phyloP scores from a whole-genome alignment of 2,329 filamentous ascomycete species.

The Sporothrix protearum region DNA sequence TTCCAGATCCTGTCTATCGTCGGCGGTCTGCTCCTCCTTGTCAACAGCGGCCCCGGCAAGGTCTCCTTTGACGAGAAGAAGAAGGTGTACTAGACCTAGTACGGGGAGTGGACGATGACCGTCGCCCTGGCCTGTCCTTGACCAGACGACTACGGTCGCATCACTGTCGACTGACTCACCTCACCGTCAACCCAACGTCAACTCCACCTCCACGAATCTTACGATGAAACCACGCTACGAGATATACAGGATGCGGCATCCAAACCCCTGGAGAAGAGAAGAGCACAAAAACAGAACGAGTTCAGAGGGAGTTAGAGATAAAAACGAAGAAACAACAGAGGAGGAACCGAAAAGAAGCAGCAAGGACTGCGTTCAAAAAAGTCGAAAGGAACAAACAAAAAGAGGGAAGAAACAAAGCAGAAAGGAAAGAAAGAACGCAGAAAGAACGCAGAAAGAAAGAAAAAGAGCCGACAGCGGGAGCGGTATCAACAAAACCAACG shows the following conservation, averaged over 20 bases:
- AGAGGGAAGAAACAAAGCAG: not conserved
- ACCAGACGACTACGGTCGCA: not conserved
- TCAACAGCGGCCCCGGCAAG: slow-evolving; percentile 97
- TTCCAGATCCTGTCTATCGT: slow-evolving; percentile 99
- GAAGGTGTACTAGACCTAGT: slow-evolving; percentile 81
- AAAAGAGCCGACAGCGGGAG: not conserved
- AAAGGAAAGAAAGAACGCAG: not conserved
- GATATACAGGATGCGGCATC: not conserved
- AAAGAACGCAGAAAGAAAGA: not conserved
- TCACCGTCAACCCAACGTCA: not conserved
- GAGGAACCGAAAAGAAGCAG: not conserved
- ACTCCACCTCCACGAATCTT: not conserved
- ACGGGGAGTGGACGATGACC: not conserved
- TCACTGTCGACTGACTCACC: not conserved
- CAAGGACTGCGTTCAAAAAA: not conserved
- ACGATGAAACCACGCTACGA: slow-evolving; percentile 11
- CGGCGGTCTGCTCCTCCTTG: slow-evolving; percentile 88
- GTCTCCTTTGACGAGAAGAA: slow-evolving; percentile 99
- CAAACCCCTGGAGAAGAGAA: not conserved
- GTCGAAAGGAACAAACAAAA: not conserved
- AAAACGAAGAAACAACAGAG: not conserved
- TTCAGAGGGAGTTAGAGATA: not conserved
- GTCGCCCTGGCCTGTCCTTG: not conserved
- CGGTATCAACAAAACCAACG: not conserved
- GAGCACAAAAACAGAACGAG: not conserved